Evolutionary conservation across 2,329 filamentous ascomycete genomes (phyloP).

Genomic region (Corniculantispora saksenae): DNA sequence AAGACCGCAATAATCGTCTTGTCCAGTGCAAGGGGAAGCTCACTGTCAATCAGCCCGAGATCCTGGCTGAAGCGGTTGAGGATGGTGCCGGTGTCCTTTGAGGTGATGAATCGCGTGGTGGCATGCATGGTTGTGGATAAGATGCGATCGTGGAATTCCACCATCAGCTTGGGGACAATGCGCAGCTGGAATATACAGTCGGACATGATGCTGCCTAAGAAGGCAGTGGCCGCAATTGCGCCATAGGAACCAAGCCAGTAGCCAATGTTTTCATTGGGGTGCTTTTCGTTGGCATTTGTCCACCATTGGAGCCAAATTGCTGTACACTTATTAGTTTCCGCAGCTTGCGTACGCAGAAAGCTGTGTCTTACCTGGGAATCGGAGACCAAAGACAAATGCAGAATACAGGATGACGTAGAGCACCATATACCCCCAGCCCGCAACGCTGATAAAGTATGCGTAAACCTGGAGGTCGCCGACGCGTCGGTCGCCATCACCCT

Average conservation of each 20-base stretch:
- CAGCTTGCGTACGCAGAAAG: neutral
- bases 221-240: slow-evolving; percentile 21
- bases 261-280: slow-evolving; percentile 25
- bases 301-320: slow-evolving; percentile 31
- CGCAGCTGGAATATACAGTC: slow-evolving; percentile 25
- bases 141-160: slow-evolving; percentile 25
- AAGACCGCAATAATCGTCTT: slow-evolving; percentile 29
- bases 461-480: slow-evolving; percentile 25
- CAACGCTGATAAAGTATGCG: slow-evolving; percentile 25
- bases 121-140: slow-evolving; percentile 35
- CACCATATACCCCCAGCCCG: slow-evolving; percentile 21
- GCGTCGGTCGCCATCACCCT: slow-evolving; percentile 17
- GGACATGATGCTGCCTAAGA: slow-evolving; percentile 21
- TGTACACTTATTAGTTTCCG: slow-evolving; percentile 10
- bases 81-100: slow-evolving; percentile 37
- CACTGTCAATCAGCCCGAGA: slow-evolving; percentile 39
- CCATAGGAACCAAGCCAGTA: slow-evolving; percentile 28
- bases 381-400: slow-evolving; percentile 25
- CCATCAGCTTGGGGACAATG: slow-evolving; percentile 31
- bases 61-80: slow-evolving; percentile 44
- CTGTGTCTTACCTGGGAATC: slow-evolving; percentile 24
- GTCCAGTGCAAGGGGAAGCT: slow-evolving; percentile 35
- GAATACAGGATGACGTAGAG: slow-evolving; percentile 25
- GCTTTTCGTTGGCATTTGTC: slow-evolving; percentile 25
- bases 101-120: slow-evolving; percentile 38